These are phyloP conservation scores for Lepraria neglecta DNA, from an alignment of 495 filamentous ascomycete species.

Conservation along the genomic window DNA sequence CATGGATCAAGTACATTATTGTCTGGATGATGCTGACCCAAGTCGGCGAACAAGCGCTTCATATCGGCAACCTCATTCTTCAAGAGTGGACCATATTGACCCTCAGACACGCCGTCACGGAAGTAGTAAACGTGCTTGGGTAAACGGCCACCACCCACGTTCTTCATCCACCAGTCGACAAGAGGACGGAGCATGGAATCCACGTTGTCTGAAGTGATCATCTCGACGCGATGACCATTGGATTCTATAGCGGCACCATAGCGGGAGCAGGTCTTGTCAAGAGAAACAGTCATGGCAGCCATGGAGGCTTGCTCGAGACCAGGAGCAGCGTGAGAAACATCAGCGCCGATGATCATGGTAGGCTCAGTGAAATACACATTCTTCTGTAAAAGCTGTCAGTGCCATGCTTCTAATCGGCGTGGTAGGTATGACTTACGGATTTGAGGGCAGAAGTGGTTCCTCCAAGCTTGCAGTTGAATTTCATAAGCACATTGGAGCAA, in stretches of 20 bases:
- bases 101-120: constrained; percentile 88
- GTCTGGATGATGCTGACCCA: constrained; percentile 12
- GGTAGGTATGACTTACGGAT: constrained; percentile 17
- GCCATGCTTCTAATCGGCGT: neutral
- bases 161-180: constrained; percentile 54
- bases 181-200: constrained; percentile 55
- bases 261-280: constrained; percentile 58
- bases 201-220: constrained; percentile 60
- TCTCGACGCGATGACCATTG: constrained; percentile 71
- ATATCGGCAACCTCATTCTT: constrained; percentile 67
- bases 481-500: constrained; percentile 83
- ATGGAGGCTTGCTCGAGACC: constrained; percentile 62
- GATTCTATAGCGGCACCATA: constrained; percentile 72
- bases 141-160: constrained; percentile 41
- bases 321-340: constrained; percentile 79
- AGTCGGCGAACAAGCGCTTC: constrained; percentile 45
- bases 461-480: constrained; percentile 93
- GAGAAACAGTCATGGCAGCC: constrained; percentile 79
- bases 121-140: constrained; percentile 80
- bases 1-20: neutral
- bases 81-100: constrained; percentile 71
- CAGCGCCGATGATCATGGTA: constrained; percentile 77
- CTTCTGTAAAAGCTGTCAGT: constrained; percentile 18
- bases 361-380: constrained; percentile 36
- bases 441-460: constrained; percentile 53